Percentiles rank a stretch among this genome's conserved stretches.
phyloP scores from a whole-genome alignment of 768 basidiomycete species.

The Lactarius hengduanensis region DNA sequence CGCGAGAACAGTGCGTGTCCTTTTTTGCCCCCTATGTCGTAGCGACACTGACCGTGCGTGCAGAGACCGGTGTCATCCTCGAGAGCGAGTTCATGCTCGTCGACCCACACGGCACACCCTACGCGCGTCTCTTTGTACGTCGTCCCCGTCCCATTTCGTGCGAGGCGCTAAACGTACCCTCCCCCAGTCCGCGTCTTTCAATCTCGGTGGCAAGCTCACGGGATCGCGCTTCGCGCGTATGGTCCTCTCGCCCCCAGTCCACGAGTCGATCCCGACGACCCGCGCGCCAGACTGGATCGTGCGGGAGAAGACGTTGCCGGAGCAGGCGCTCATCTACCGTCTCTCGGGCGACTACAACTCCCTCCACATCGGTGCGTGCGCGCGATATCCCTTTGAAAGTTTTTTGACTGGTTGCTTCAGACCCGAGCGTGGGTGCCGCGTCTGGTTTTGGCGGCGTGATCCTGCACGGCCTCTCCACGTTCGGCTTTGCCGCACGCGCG shows the following conservation, averaged over 20 bases:
- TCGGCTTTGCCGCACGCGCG: constrained; percentile 78
- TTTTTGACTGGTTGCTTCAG: constrained; percentile 36
- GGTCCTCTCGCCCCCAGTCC: constrained; percentile 39
- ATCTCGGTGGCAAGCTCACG: constrained; percentile 43
- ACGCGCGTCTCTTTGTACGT: constrained; percentile 44
- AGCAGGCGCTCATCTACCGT: constrained; percentile 48
- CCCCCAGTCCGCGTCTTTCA: constrained; percentile 41
- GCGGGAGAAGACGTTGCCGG: constrained; percentile 40
- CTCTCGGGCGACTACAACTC: constrained; percentile 55
- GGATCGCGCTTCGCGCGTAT: constrained; percentile 42
- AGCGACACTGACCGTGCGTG: not conserved
- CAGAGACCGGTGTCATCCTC: constrained; percentile 75
- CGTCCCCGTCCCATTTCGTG: not conserved
- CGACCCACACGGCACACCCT: constrained; percentile 53
- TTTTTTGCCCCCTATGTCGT: not conserved
- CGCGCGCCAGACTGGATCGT: constrained; percentile 43
- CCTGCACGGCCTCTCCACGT: constrained; percentile 80
- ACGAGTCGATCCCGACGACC: constrained; percentile 40
- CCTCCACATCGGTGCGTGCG: constrained; percentile 43
- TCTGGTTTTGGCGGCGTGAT: constrained; percentile 84
- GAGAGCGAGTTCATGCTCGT: constrained; percentile 63
- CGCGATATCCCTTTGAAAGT: too few relatives aligned
- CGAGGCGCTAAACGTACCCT: not conserved
- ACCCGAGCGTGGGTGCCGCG: constrained; percentile 68
- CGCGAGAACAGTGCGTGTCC: constrained; percentile 73